These are phyloP conservation scores for Polygonum aviculare DNA, from an alignment of 148 eudicot genomes.

Conservation along the genomic window DNA sequence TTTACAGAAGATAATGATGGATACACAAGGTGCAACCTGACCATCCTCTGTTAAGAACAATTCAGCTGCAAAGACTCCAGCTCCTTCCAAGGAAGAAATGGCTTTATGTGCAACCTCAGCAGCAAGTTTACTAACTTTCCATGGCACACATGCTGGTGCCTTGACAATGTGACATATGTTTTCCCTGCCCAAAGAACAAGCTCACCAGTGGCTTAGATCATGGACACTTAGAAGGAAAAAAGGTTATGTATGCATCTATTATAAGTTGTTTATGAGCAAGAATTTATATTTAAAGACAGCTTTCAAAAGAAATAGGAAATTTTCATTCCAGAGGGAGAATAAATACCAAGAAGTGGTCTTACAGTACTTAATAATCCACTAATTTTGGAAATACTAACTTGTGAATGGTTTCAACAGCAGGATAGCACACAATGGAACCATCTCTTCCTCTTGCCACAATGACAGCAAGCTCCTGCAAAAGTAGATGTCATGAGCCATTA, in stretches of 20 bases:
- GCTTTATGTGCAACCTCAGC: conserved; percentile 73
- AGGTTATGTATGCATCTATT: not conserved
- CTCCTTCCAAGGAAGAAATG: conserved; percentile 89
- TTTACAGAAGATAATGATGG: not conserved
- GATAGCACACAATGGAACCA: conserved; percentile 65
- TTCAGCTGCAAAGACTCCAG: conserved; percentile 91
- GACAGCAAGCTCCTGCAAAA: conserved; percentile 77
- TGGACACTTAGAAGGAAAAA: not conserved
- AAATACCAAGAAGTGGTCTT: not conserved
- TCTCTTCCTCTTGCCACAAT: conserved; percentile 97
- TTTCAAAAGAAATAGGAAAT: not conserved
- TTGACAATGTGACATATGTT: conserved; percentile 91
- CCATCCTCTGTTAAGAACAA: conserved; percentile 78
- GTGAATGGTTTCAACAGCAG: conserved; percentile 94
- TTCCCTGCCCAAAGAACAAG: conserved; percentile 37
- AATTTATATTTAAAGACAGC: not conserved
- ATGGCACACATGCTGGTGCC: conserved; percentile 79
- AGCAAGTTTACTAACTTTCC: conserved; percentile 74
- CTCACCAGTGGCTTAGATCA: not conserved
- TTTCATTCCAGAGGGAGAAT: not conserved
- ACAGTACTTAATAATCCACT: not conserved
- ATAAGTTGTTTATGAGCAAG: not conserved
- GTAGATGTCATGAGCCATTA: not conserved
- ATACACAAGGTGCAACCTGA: conserved; percentile 38
- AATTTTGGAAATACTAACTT: conserved; percentile 33